Evolutionary conservation across 139 green algal genomes (phyloP), one percentile per base, ranked within the genome.

Genomic region (Tetradesmus obliquus): DNA sequence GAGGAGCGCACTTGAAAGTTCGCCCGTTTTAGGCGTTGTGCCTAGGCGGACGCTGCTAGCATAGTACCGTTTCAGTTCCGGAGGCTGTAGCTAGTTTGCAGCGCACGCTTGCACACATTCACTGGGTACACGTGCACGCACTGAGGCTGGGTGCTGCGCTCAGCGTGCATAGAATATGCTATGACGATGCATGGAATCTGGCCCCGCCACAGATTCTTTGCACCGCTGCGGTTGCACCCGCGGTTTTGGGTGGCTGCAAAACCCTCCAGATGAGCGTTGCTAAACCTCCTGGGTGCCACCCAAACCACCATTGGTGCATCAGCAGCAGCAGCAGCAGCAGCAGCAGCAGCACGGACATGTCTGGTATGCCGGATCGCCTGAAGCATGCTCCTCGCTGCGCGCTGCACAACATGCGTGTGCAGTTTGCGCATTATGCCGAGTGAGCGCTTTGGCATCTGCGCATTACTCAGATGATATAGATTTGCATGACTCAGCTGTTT

Each of bases 261-360:
- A 22, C 12, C 53, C 82, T 71, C 12, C 8, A 22, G 32, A n/a
- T 84, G 45, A 54, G 74, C n/a, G 19, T 51, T 54, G 74, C 20
- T 54, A 62, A 7, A 85, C 79, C 32, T n/a, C 53, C 32, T 58
- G 24, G 8, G 7, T 6, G 32, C 32, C n/a, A 12, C 54, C 7
- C n/a, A 55, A 15, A 17, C 15, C 53, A 72, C 22, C 82, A 71
- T 55, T 22, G 24, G 54, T 45, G 54, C 82, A 62, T 55, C 82
- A 86, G 82, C 79, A 84, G 79, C 54, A 86, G 82, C 82, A 86
- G 82, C 79, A 84, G 79, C 54, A 86, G 82, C 82, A 86, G 54
- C 45, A 62, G 24, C 32, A 5, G 9, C 8, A 54, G 9, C 10
- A 20, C 8, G 15, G 60, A 19, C 19, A 19, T 15, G 10, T 13